Evolutionary conservation across 768 basidiomycete genomes (phyloP).

Genomic region (Hygrocybe coccinea): DNA sequence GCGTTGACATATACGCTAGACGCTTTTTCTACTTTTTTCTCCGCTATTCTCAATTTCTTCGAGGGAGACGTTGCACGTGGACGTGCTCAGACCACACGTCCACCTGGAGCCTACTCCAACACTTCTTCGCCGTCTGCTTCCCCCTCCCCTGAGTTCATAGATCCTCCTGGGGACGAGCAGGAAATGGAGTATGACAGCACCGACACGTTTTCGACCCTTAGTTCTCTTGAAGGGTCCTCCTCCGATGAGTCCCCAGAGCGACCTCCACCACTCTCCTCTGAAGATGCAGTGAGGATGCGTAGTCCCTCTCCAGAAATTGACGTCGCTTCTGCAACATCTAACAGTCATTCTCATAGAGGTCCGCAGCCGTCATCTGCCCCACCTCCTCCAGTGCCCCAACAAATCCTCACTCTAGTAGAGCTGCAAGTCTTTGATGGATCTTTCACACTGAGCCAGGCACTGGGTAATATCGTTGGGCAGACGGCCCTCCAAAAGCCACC

Average conservation of each 20-base stretch:
- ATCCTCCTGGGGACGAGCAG: conserved; percentile 18
- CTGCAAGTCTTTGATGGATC: conserved; percentile 47
- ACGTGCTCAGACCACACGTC: not conserved
- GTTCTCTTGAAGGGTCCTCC: conserved; percentile 40
- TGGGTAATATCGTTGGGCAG: conserved; percentile 36
- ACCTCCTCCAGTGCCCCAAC: conserved; percentile 9
- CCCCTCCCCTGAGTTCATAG: not conserved
- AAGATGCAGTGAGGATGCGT: conserved; percentile 17
- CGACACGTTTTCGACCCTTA: conserved; percentile 43
- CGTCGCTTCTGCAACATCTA: conserved; percentile 11
- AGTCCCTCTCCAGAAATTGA: conserved; percentile 15
- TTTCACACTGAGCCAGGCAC: conserved; percentile 31
- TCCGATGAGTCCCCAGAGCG: conserved; percentile 31
- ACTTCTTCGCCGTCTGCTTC: conserved; percentile 16
- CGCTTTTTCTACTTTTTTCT: not conserved
- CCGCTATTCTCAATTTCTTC: not conserved
- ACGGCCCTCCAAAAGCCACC: conserved; percentile 28
- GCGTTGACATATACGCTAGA: not conserved
- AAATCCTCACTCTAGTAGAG: conserved; percentile 34
- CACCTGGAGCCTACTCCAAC: conserved; percentile 15
- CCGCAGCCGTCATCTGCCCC: conserved; percentile 13
- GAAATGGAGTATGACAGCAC: conserved; percentile 25
- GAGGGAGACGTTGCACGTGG: not conserved
- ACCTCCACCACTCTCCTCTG: conserved; percentile 17
- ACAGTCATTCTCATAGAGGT: not conserved